Evolutionary conservation across 345 rosid genomes (phyloP).

Genomic region (Mercurialis annua): DNA sequence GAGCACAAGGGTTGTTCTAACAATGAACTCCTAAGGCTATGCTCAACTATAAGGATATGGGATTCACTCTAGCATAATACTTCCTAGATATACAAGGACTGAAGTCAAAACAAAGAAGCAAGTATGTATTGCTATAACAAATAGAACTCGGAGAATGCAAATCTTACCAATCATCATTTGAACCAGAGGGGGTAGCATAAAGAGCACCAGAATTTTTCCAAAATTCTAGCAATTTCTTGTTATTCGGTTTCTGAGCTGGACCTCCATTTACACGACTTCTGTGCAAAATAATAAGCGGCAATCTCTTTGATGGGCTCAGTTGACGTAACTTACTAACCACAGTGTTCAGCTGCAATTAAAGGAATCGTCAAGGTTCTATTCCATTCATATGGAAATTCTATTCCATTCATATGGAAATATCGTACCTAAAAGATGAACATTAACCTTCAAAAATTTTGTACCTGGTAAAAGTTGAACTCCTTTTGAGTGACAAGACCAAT

Average conservation of each 20-base stretch:
- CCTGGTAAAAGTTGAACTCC: constrained; percentile 64
- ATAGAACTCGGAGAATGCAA: background rate
- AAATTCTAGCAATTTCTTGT: constrained; percentile 56
- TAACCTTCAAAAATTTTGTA: constrained; percentile 15
- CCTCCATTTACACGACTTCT: constrained; percentile 66
- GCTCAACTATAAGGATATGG: background rate
- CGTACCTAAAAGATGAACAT: constrained; percentile 4
- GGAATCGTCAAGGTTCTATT: constrained; percentile 7
- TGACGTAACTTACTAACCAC: constrained; percentile 49
- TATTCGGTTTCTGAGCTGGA: constrained; percentile 56
- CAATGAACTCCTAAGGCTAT: background rate
- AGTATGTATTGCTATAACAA: background rate
- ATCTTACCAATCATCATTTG: constrained; percentile 93
- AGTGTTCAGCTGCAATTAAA: constrained; percentile 55
- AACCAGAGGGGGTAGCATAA: constrained; percentile 81
- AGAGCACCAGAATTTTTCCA: constrained; percentile 81
- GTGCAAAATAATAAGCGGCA: constrained; percentile 81
- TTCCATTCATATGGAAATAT: constrained; percentile 1
- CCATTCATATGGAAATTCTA: constrained; percentile 3
- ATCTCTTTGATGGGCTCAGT: constrained; percentile 63
- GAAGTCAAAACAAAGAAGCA: background rate
- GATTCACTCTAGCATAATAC: background rate
- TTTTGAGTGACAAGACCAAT: constrained; percentile 54
- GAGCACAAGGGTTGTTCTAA: background rate
- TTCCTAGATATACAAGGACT: background rate